phyloP scores from a whole-genome alignment of 176 grass and related monocot species.

The Aegilops speltoides region DNA sequence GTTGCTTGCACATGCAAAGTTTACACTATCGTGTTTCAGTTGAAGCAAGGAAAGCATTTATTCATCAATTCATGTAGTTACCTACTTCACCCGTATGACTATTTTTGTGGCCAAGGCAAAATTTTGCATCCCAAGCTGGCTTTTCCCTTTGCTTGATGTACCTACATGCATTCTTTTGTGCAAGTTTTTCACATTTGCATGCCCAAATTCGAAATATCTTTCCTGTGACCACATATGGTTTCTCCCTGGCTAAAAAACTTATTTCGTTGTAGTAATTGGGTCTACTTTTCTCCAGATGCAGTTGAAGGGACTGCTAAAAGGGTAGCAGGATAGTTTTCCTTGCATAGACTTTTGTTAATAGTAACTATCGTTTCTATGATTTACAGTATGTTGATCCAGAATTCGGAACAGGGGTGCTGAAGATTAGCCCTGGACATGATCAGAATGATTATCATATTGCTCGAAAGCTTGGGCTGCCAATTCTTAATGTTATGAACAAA shows the following conservation, averaged over 20 bases:
- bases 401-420: conserved; percentile 98
- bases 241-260: neutral
- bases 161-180: conserved; percentile 14
- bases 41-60: conserved; percentile 17
- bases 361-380: conserved; percentile 39
- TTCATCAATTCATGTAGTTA: conserved; percentile 21
- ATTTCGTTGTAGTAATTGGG: neutral
- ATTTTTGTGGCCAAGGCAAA: neutral
- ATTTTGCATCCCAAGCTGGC: neutral
- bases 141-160: conserved; percentile 21
- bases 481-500: conserved; percentile 99
- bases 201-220: neutral
- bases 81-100: neutral
- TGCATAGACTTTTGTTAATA: conserved; percentile 5
- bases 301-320: conserved; percentile 22
- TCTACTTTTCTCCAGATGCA: conserved; percentile 13
- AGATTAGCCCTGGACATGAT: conserved; percentile 99
- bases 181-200: neutral
- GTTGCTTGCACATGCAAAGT: neutral
- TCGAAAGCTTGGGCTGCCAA: conserved; percentile 95
- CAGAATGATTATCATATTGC: conserved; percentile 99
- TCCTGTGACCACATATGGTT: neutral
- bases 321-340: neutral
- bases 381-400: conserved; percentile 95
- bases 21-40: neutral